A percentile compares a stretch with the other conserved stretches of the same genome.
Conservation (phyloP, 2,329 filamentous ascomycete species). For the Microsporum canis region DNA sequence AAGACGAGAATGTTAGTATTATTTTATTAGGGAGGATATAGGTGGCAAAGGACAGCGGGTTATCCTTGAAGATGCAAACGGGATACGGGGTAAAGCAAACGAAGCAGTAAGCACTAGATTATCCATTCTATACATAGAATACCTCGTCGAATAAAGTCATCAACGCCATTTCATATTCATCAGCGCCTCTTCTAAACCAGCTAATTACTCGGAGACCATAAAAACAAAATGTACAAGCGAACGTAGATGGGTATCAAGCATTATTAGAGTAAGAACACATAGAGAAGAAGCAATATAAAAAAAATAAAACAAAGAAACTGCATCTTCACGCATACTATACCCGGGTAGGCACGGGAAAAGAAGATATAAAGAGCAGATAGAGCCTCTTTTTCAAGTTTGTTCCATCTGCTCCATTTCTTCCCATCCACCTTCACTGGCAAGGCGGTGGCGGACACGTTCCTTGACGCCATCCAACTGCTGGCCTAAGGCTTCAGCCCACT, state of each 20-base stretch:
- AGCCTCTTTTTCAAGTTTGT: constrained; percentile 13
- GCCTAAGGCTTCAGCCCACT: constrained; percentile 82
- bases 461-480: constrained; percentile 62
- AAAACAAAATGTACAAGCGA: constrained; percentile 1
- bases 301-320: not conserved
- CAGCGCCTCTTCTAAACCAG: not conserved
- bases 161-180: not conserved
- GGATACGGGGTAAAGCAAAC: not conserved
- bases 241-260: constrained; percentile 5
- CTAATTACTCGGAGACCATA: not conserved
- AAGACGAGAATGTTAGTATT: no score
- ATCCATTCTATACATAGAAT: not conserved
- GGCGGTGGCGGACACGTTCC: constrained; percentile 59
- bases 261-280: not conserved
- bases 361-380: not conserved
- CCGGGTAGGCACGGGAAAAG: not conserved
- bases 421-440: constrained; percentile 74
- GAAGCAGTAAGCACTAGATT: not conserved
- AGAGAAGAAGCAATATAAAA: not conserved
- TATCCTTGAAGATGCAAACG: no score
- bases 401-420: constrained; percentile 58
- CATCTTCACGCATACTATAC: not conserved
- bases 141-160: not conserved
- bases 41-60: no score
- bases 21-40: no score